phyloP scores from a whole-genome alignment of 805 yeast species.

The Zygosaccharomyces gambellarensis region DNA sequence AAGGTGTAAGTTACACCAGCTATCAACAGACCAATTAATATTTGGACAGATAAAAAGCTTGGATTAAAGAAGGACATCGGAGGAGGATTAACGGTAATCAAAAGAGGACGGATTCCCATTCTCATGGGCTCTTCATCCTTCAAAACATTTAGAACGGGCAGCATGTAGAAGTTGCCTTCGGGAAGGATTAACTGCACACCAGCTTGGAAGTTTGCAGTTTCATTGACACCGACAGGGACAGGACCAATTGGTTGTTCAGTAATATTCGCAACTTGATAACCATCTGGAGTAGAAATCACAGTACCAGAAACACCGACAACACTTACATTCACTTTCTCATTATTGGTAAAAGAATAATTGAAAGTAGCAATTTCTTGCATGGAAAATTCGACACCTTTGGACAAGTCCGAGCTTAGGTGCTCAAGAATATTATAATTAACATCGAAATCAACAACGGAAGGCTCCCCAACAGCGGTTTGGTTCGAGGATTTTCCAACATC shows the following conservation, averaged over 20 bases:
- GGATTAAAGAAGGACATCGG: conserved; percentile 70
- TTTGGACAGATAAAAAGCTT: conserved; percentile 58
- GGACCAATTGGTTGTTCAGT: conserved; percentile 65
- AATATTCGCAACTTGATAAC: conserved; percentile 52
- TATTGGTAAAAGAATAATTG: conserved; percentile 48
- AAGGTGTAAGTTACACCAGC: conserved; percentile 46
- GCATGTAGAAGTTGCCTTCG: conserved; percentile 52
- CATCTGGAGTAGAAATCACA: conserved; percentile 51
- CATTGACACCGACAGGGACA: conserved; percentile 46
- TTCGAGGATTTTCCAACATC: not conserved
- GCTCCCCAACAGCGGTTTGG: conserved; percentile 5
- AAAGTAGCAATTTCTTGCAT: conserved; percentile 53
- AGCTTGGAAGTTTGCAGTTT: conserved; percentile 50
- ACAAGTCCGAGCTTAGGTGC: conserved; percentile 36
- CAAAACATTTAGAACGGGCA: conserved; percentile 55
- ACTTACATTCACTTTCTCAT: conserved; percentile 46
- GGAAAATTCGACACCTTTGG: conserved; percentile 40
- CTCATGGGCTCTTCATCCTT: conserved; percentile 47
- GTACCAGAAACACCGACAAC: conserved; percentile 68
- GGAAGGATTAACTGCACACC: conserved; percentile 52
- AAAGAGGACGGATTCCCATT: conserved; percentile 54
- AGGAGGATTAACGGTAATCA: conserved; percentile 56
- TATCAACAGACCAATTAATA: conserved; percentile 46
- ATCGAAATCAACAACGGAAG: conserved; percentile 35
- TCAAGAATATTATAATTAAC: conserved; percentile 48